Evolutionary conservation across 2,329 filamentous ascomycete genomes (phyloP).

Genomic region (Phialophora expanda): DNA sequence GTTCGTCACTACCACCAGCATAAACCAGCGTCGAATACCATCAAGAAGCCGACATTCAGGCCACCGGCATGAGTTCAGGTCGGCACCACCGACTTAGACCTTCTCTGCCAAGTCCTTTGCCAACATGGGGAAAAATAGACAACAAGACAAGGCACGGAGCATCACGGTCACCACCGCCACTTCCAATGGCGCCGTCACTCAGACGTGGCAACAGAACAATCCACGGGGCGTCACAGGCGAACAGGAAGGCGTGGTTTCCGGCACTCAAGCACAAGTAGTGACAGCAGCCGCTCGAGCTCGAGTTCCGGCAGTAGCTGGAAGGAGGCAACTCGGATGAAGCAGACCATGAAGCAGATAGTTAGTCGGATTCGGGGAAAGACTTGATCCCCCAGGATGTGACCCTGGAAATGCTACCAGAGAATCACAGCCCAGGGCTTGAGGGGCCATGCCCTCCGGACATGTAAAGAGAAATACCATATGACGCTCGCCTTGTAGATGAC

Average conservation of each 20-base stretch:
- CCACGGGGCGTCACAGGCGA: not conserved
- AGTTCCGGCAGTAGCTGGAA: not conserved
- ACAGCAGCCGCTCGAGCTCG: not conserved
- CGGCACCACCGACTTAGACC: not conserved
- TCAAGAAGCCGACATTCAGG: not conserved
- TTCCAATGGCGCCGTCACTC: not conserved
- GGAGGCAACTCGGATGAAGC: not conserved
- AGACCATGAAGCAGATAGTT: not conserved
- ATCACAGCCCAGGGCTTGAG: too few species aligned
- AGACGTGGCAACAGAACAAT: not conserved
- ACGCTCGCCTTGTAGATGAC: too few species aligned
- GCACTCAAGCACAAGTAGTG: not conserved
- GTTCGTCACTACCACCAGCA: not conserved
- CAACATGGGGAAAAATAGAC: not conserved
- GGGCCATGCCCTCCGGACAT: too few species aligned
- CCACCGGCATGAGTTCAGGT: not conserved
- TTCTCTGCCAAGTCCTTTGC: not conserved
- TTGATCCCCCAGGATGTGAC: not conserved
- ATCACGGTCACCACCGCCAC: not conserved
- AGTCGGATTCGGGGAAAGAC: not conserved
- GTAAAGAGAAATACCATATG: too few species aligned
- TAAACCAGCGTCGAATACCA: not conserved
- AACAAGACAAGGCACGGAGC: not conserved
- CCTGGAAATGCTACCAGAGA: too few species aligned
- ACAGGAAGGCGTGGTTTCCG: not conserved